A percentile compares a stretch with the other conserved stretches of the same genome.
These are phyloP conservation scores for Fusarium denticulatum DNA, from an alignment of 2,329 filamentous ascomycete genomes.

Conservation along the genomic window DNA sequence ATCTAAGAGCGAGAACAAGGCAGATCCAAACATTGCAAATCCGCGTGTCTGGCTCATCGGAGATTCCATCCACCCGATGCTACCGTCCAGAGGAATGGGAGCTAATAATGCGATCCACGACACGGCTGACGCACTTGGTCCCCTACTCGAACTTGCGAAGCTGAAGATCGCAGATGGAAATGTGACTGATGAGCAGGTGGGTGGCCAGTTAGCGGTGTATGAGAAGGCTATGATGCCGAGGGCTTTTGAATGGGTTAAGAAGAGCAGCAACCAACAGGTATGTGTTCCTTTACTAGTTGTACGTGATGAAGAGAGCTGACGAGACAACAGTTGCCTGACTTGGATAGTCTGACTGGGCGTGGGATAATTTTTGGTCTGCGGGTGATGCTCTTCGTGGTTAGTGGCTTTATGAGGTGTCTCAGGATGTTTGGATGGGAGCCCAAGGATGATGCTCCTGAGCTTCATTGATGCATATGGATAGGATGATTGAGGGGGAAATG, in stretches of 20 bases:
- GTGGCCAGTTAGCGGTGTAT: fast-evolving
- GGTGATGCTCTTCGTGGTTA: fast-evolving
- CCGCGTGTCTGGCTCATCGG: background rate
- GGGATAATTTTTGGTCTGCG: background rate
- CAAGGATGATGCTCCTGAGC: background rate
- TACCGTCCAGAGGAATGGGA: background rate
- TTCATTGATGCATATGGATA: background rate
- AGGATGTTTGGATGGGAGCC: background rate
- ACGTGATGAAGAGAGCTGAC: background rate
- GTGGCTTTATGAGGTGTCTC: fast-evolving
- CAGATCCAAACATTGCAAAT: fast-evolving
- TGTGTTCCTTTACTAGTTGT: background rate
- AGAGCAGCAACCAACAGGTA: background rate
- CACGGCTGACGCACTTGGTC: background rate
- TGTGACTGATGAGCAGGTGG: fast-evolving
- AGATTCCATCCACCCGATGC: background rate
- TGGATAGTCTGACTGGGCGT: background rate
- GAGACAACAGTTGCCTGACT: background rate
- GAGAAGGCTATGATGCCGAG: background rate
- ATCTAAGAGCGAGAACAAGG: fast-evolving
- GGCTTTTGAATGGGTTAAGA: background rate
- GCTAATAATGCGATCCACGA: background rate
- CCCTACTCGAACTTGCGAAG: background rate
- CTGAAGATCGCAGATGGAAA: fast-evolving
- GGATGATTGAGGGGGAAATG: no score